These are phyloP conservation scores for Plasmodium ovale DNA, from an alignment of 169 alveolate species.

Conservation along the genomic window DNA sequence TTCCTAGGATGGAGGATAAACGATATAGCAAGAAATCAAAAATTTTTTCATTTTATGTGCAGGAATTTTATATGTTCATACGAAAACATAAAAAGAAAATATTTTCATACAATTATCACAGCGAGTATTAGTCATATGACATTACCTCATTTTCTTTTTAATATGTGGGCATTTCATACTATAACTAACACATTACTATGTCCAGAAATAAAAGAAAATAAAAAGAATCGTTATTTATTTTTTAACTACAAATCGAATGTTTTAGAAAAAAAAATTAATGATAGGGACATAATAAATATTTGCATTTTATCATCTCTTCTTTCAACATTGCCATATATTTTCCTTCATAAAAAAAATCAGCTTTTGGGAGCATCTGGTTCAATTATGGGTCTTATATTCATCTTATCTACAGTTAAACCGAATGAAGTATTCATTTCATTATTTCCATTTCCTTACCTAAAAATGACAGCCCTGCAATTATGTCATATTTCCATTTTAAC, in stretches of 20 bases:
- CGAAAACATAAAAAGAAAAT: slow-evolving; percentile 71
- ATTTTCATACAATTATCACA: slow-evolving; percentile 83
- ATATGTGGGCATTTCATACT: slow-evolving; percentile 73
- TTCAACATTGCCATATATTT: slow-evolving; percentile 65
- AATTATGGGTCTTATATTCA: slow-evolving; percentile 83
- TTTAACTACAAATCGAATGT: slow-evolving; percentile 58
- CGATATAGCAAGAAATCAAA: slow-evolving; percentile 68
- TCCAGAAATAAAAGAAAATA: slow-evolving; percentile 75
- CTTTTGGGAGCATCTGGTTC: slow-evolving; percentile 87
- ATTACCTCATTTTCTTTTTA: slow-evolving; percentile 74
- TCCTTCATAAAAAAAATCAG: slow-evolving; percentile 70
- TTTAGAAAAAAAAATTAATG: slow-evolving; percentile 67
- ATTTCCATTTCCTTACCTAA: slow-evolving; percentile 84
- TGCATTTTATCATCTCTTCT: slow-evolving; percentile 48
- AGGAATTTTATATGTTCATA: slow-evolving; percentile 83
- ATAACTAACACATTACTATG: slow-evolving; percentile 52
- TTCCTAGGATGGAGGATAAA: slow-evolving; percentile 81
- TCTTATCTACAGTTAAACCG: slow-evolving; percentile 84
- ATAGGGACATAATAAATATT: slow-evolving; percentile 39
- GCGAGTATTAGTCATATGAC: slow-evolving; percentile 79
- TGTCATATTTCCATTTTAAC: slow-evolving; percentile 83
- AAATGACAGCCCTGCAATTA: slow-evolving; percentile 82
- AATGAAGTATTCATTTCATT: slow-evolving; percentile 81
- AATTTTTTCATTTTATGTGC: slow-evolving; percentile 79
- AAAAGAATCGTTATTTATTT: slow-evolving; percentile 44